Evolutionary conservation across 2,329 filamentous ascomycete species (phyloP), one percentile per base, ranked within the genome.

Genomic region (Fusarium fracticaudum): DNA sequence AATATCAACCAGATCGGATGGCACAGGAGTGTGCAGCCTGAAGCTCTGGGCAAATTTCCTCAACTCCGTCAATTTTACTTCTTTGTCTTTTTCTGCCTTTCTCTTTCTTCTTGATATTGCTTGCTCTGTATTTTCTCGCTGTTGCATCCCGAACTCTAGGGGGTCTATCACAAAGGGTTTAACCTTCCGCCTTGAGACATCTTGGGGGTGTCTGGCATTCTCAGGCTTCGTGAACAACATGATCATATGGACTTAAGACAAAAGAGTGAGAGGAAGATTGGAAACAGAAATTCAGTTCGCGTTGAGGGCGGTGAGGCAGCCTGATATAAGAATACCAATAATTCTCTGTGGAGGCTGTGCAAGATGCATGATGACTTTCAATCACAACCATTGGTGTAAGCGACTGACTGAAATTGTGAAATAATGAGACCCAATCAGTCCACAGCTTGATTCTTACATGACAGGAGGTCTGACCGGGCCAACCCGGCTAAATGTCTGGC

Each of bases 401-500:
- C 43, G 3, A 4, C n/a, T 6, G n/a, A 4, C 6, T 44, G n/a
- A 44, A 44, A 18, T 4, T 18, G 43, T 11, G 1, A 44, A 18
- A 44, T 1, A 9, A 24, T 44, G n/a, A 44, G 43, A 24, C n/a
- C n/a, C n/a, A 24, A 44, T 24, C 43, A 24, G 7, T 44, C 3
- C 43, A 13, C 0, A 44, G 41, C 35, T 17, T 37, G 35, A 37
- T 18, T 6, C 1, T 18, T 37, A 10, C 17, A 10, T 17, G 7
- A 37, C 3, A 10, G 35, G 35, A 18, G 35, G 15, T 10, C 1
- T 37, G 1, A 18, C 17, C 8, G 17, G 15, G 15, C 18, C 35
- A 37, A 18, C 15, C 8, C 17, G 0, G 35, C 17, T 37, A 18
- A 18, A 9, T 0, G 8, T 1, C 9, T 0, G 17, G 35, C 1